phyloP scores from a whole-genome alignment of 192 early-diverging fungal genomes.

The Rhizophlyctis rosea region DNA sequence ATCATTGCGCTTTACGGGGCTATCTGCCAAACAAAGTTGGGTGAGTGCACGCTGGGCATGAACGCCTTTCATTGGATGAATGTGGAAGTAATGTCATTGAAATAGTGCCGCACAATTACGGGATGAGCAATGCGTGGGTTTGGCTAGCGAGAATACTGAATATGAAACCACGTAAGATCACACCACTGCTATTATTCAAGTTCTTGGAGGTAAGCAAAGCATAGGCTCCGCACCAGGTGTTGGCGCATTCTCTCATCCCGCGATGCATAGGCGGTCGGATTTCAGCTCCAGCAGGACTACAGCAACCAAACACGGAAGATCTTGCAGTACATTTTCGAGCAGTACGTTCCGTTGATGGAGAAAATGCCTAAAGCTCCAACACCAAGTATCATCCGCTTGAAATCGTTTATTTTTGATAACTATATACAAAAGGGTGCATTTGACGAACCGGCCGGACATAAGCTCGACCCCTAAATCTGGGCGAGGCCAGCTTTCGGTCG shows the following conservation, averaged over 20 bases:
- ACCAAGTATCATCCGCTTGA: slow-evolving; percentile 31
- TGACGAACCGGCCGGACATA: no score
- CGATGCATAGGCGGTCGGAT: no score
- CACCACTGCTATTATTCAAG: slow-evolving; percentile 54
- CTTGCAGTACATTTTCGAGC: slow-evolving; percentile 31
- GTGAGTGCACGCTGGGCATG: slow-evolving; percentile 21
- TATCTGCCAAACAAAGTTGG: slow-evolving; percentile 53
- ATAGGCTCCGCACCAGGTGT: not conserved
- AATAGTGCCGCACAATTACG: slow-evolving; percentile 40
- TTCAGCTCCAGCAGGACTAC: slow-evolving; percentile 35
- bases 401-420: slow-evolving; percentile 44
- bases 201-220: slow-evolving; percentile 55
- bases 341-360: slow-evolving; percentile 31
- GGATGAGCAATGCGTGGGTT: slow-evolving; percentile 62
- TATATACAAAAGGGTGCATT: slow-evolving; percentile 13
- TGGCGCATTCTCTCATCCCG: not conserved
- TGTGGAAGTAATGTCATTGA: not conserved
- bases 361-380: slow-evolving; percentile 16
- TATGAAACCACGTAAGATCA: slow-evolving; percentile 62
- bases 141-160: slow-evolving; percentile 72
- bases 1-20: slow-evolving; percentile 68
- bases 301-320: slow-evolving; percentile 46
- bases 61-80: not conserved
- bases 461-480: no score
- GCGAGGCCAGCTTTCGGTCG: no score